Base-by-base conservation (phyloP, 371 early-diverging fungal species). In the Mucor piriformis region DNA sequence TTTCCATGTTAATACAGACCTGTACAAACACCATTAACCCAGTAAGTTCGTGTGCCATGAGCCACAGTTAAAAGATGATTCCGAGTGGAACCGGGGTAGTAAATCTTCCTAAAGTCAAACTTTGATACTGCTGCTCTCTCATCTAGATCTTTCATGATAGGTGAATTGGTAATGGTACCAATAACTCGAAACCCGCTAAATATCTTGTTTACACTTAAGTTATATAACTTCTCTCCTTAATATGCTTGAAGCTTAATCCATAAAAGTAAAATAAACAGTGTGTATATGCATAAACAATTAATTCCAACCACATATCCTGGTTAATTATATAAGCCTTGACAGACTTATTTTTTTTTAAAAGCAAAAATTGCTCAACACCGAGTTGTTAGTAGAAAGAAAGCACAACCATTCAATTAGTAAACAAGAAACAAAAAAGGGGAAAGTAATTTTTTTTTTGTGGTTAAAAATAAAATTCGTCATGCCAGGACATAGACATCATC, bases 121-220 rank as follows among this genome's bases (percentile, higher is more conserved):
- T 11, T 37, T 46, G 5, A 21, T 46, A 24, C 18, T 44, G 18
- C 18, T 43, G 16, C 25, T 21, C 4, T 46, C 21, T 20, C 13
- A 46, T 24, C 10, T 46, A 46, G 6, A n/a, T n/a, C n/a, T n/a
- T n/a, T n/a, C n/a, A n/a, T n/a, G n/a, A 33, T 43, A 55, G 65
- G 29, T 54, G 34, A 37, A 60, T 65, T 65, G 47, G 1, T 29
- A 65, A 65, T 60, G 65, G 54, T 59, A 59, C 65, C 32, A 46
- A 38, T 6, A 24, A 24, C 12, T 25, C 29, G 8, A 15, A 29
- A 18, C 25, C 24, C 15, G 21, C 46, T 24, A 24, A 24, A 16
- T 24, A 11, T 20, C 21, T 8, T 43, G 15, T 21, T 43, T 43
- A 11, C 38, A 37, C 50, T n/a, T n/a, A 32, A 16, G 11, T 33